Conservation (phyloP, 2,329 filamentous ascomycete species). For the Exophiala viscosa region DNA sequence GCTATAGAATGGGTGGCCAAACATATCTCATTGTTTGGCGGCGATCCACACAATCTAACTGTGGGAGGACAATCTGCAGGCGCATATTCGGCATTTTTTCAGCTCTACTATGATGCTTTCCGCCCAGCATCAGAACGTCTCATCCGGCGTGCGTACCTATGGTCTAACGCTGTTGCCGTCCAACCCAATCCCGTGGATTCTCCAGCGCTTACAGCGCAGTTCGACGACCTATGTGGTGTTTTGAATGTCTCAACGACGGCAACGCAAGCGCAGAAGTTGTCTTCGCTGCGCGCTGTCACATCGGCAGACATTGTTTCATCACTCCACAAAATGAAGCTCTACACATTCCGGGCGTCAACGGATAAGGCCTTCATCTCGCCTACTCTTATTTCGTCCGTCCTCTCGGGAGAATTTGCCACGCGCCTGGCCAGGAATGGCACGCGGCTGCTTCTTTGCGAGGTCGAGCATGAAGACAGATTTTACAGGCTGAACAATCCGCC, state of each 20-base stretch:
- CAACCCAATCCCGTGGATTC: slow-evolving; percentile 38
- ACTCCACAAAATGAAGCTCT: slow-evolving; percentile 39
- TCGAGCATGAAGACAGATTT: slow-evolving; percentile 42
- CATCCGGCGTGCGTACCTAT: slow-evolving; percentile 40
- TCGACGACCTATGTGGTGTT: slow-evolving; percentile 39
- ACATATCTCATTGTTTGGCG: slow-evolving; percentile 40
- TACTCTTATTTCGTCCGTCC: slow-evolving; percentile 38
- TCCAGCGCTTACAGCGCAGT: slow-evolving; percentile 37
- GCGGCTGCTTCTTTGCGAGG: slow-evolving; percentile 41
- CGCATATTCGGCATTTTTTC: slow-evolving; percentile 42
- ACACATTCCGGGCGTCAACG: slow-evolving; percentile 45
- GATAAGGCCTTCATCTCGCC: slow-evolving; percentile 40
- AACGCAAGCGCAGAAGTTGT: slow-evolving; percentile 32
- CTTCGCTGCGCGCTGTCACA: slow-evolving; percentile 32
- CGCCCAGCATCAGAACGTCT: slow-evolving; percentile 19
- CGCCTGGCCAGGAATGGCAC: slow-evolving; percentile 36
- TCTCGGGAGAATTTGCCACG: slow-evolving; percentile 35
- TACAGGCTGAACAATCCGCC: slow-evolving; percentile 40
- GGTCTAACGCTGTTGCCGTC: slow-evolving; percentile 44
- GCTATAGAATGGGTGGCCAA: slow-evolving; percentile 38
- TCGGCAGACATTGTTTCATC: slow-evolving; percentile 33
- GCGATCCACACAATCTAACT: slow-evolving; percentile 37
- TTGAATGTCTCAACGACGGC: slow-evolving; percentile 30
- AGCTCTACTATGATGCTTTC: slow-evolving; percentile 37
- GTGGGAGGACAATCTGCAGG: slow-evolving; percentile 47